Evolutionary conservation across 2,329 filamentous ascomycete genomes (phyloP), one percentile per base, ranked within the genome.

Genomic region (Boeremia exigua): DNA sequence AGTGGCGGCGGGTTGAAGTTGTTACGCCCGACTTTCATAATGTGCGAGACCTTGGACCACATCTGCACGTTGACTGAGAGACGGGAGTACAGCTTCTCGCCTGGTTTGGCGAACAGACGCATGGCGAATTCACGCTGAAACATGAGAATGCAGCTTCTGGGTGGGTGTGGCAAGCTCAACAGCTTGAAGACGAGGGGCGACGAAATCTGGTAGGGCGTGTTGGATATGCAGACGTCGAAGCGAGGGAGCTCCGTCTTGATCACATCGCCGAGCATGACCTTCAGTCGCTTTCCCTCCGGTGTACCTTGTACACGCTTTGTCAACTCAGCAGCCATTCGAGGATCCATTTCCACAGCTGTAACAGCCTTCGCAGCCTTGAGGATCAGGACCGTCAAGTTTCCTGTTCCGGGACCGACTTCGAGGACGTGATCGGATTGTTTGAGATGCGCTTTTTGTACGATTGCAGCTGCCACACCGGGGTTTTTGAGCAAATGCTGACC

Each of bases 1-100:
- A 92, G 86, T 8, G 95, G 95, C 0, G 95, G 94, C 0, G 95
- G 95, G 59, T 91, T 92, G 84, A 98, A 99, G 80, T 98, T 98
- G 78, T 96, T 95, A 78, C 89, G 90, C 62, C 93, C 92, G 40
- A 98, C 94, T 79, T 96, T 96, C 88, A 96, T 91, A 65, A 96
- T 87, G 68, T 81, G 84, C 23, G 80, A 82, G 46, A 89, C 86
- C 67, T 86, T 88, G 8, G 88, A 86, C 86, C 90, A 97, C 83
- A 98, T 96, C 73, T 98, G 94, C 15, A 90, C 91, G 69, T 98
- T 98, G 55, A 96, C 94, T 1, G 86, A 90, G 25, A 98, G 82
- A n/a, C 95, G 85, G 63, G 88, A 92, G 81, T 97, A 98, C 8
- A 98, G 85, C 48, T 92, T 85, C 71, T 97, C 93, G 8, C 91